Conservation (phyloP, 148 eudicot genomes). For the Rhododendron henanense region DNA sequence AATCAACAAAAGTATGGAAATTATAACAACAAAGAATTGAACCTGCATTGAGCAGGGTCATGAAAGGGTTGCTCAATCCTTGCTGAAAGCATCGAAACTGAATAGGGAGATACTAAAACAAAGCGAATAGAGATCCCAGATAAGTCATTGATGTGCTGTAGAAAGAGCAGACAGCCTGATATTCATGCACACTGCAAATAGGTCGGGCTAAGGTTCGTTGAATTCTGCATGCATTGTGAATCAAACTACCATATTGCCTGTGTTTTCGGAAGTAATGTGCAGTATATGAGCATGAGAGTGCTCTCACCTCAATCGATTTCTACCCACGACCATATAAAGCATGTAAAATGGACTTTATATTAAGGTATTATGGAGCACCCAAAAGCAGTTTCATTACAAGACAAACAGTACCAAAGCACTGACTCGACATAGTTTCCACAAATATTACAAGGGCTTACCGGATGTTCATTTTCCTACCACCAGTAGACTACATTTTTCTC, state of each 20-base stretch:
- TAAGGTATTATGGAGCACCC: neutral
- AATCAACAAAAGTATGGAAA: neutral
- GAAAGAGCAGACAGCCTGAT: neutral
- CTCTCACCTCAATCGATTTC: neutral
- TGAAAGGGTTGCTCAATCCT: too few species aligned
- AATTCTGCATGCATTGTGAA: neutral
- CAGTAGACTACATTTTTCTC: slow-evolving; percentile 57
- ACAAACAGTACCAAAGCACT: neutral
- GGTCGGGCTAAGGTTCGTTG: neutral
- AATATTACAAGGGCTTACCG: slow-evolving; percentile 13
- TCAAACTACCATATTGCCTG: neutral
- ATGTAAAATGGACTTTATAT: neutral
- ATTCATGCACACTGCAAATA: neutral
- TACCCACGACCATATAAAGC: neutral
- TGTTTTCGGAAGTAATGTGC: neutral
- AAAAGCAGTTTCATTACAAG: neutral
- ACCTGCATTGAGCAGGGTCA: neutral
- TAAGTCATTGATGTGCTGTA: neutral
- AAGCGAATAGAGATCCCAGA: neutral
- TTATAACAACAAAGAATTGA: neutral
- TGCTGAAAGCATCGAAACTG: too few species aligned
- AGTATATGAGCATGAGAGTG: neutral
- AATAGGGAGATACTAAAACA: too few species aligned
- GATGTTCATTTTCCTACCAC: neutral
- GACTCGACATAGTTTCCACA: neutral